Evolutionary conservation across 495 filamentous ascomycete species (phyloP), one percentile per base, ranked within the genome.

Genomic region (Talaromyces trachyspermus): DNA sequence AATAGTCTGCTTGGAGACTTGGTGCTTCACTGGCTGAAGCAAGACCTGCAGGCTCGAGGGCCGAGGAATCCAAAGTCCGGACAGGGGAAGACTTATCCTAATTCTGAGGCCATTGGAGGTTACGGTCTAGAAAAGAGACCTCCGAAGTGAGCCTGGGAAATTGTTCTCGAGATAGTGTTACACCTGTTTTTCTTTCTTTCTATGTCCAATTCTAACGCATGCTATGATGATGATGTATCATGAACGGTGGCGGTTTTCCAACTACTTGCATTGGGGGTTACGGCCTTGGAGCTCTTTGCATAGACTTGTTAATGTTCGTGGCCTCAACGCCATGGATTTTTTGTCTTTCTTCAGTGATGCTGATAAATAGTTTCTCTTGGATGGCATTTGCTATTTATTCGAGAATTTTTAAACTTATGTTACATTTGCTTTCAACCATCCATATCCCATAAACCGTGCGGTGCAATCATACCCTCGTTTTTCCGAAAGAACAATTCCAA

Each of bases 21-120:
- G 61, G 94, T 96, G 39, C 60, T 97, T 48, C 71, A 71, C 45
- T 96, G 92, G 94, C 66, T 97, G 65, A 77, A 82, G 60, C 80
- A 86, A 52, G 92, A 97, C 68, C 62, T 96, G 54, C 62, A 74
- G 52, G 83, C 86, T 49, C 74, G 92, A 44, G 92, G 94, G 0
- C 89, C 88, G 12, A 72, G 92, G 57, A 74, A 78, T 54, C 73
- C 64, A 12, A 61, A 72, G 22, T 69, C 72, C 0, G 74, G 72
- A 17, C 77, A 92, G 67, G 86, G 79, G 2, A 81, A 78, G 68
- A 80, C 84, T 9, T 95, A 94, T 51, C 66, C 70, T 46, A 76
- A 60, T 29, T 53, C 72, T 9, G 76, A 80, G 3, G 88, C 85
- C 0, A 69, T 84, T 43, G 89, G 89, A 2, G 89, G 89, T 2